Conservation (phyloP, 495 filamentous ascomycete genomes). For the Collariella sp. region DNA sequence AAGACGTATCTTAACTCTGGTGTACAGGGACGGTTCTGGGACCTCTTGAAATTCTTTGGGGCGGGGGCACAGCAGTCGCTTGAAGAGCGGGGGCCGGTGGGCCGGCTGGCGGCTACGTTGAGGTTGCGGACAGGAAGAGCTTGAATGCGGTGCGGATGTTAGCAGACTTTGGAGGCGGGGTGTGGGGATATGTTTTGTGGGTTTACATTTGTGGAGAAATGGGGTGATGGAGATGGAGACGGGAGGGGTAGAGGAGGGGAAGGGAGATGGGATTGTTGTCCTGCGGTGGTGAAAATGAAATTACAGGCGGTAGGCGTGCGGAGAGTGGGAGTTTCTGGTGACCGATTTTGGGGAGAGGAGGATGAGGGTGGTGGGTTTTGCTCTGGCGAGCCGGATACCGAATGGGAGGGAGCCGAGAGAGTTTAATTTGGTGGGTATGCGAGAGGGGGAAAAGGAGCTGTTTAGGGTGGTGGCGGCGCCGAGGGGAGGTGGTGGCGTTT, state of each 20-base stretch:
- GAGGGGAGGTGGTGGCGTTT: slow-evolving; percentile 11
- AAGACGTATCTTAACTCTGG: not conserved
- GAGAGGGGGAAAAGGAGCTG: not conserved
- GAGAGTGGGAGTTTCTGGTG: slow-evolving; percentile 12
- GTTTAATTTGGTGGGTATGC: slow-evolving; percentile 4
- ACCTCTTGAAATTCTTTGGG: no score
- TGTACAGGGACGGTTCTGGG: no score
- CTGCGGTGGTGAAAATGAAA: not conserved
- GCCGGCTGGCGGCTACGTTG: not conserved
- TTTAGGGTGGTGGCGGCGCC: slow-evolving; percentile 10
- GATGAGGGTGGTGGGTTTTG: slow-evolving; percentile 8
- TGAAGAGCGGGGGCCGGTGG: not conserved
- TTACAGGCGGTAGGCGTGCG: no score
- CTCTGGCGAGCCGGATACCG: slow-evolving; percentile 2
- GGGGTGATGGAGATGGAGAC: not conserved
- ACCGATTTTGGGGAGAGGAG: slow-evolving; percentile 9
- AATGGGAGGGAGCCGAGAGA: not conserved
- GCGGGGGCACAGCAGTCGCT: no score
- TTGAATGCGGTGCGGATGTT: not conserved
- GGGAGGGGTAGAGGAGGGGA: not conserved
- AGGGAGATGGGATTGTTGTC: slow-evolving; percentile 14
- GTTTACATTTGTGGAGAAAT: not conserved
- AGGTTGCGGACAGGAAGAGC: slow-evolving; percentile 1
- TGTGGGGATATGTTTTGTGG: slow-evolving; percentile 13
- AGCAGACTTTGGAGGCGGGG: not conserved